These are phyloP conservation scores for Hymenoscyphus repandus DNA, from an alignment of 2,329 filamentous ascomycete genomes.

Conservation along the genomic window DNA sequence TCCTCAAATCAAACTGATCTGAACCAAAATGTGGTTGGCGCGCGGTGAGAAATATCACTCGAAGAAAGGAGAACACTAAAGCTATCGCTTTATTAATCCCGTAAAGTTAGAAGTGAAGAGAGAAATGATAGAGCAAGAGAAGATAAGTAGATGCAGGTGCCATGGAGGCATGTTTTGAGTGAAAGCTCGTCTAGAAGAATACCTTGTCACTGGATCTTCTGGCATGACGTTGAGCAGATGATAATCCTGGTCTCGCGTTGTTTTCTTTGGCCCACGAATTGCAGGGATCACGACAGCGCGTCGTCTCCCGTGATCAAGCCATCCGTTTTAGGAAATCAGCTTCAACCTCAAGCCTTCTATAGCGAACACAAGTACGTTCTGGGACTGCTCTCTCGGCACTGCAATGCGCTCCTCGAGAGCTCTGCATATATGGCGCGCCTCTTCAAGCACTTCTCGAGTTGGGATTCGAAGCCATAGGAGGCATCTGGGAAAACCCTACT, in stretches of 20 bases:
- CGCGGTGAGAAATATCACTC: no score
- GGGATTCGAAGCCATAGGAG: conserved; percentile 1
- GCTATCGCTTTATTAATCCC: no score
- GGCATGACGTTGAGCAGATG: conserved; percentile 23
- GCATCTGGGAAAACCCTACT: conserved; percentile 20
- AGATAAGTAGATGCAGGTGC: not conserved
- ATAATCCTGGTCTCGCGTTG: conserved; percentile 10
- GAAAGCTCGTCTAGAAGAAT: not conserved
- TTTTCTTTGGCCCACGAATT: not conserved
- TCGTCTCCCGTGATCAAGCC: not conserved
- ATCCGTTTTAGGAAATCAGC: conserved; percentile 6
- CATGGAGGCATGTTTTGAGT: not conserved
- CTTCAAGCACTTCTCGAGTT: conserved; percentile 10
- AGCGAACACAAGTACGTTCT: not conserved
- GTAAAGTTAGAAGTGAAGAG: no score
- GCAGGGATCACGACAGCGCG: not conserved
- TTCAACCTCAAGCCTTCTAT: not conserved
- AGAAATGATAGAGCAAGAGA: not conserved
- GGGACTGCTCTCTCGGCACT: conserved; percentile 3
- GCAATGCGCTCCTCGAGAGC: conserved; percentile 30
- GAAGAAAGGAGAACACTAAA: no score
- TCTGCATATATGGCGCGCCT: conserved; percentile 19
- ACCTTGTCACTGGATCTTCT: conserved; percentile 3
- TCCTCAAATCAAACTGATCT: no score
- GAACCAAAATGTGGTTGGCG: no score